phyloP scores from a whole-genome alignment of 352 stramenopile species.

The Phytophthora boehmeriae region DNA sequence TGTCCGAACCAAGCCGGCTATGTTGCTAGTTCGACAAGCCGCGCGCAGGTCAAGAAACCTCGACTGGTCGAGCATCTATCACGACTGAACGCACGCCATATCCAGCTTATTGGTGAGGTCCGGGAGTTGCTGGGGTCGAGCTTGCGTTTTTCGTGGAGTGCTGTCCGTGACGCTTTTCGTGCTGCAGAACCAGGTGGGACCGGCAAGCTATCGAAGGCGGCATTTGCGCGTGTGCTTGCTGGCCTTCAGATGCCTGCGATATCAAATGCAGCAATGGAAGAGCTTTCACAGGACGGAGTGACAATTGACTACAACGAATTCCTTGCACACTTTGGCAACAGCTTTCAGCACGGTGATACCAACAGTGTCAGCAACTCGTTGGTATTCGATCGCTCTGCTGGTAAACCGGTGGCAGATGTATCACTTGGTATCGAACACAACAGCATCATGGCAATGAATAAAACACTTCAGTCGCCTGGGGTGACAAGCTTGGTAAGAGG shows the following conservation, averaged over 20 bases:
- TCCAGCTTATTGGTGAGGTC: conserved; percentile 50
- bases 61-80: conserved; percentile 55
- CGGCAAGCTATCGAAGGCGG: conserved; percentile 39
- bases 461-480: conserved; percentile 60
- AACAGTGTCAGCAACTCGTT: conserved; percentile 74
- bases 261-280: conserved; percentile 25
- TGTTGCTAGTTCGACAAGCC: conserved; percentile 42
- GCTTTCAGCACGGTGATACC: conserved; percentile 69
- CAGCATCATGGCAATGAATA: conserved; percentile 29
- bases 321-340: conserved; percentile 59
- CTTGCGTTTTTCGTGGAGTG: conserved; percentile 56
- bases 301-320: conserved; percentile 76
- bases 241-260: conserved; percentile 56
- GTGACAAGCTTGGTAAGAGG: conserved; percentile 41
- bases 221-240: conserved; percentile 50
- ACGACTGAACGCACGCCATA: conserved; percentile 54
- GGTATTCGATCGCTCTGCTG: conserved; percentile 36
- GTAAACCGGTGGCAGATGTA: conserved; percentile 22
- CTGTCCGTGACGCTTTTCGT: conserved; percentile 61
- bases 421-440: conserved; percentile 19
- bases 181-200: conserved; percentile 36
- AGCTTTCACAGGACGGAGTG: conserved; percentile 27
- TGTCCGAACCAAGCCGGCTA: conserved; percentile 25
- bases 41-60: conserved; percentile 61
- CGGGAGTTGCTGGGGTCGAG: conserved; percentile 46